Conservation (phyloP, 2,329 filamentous ascomycete species). For the Simplicillium sp. region DNA sequence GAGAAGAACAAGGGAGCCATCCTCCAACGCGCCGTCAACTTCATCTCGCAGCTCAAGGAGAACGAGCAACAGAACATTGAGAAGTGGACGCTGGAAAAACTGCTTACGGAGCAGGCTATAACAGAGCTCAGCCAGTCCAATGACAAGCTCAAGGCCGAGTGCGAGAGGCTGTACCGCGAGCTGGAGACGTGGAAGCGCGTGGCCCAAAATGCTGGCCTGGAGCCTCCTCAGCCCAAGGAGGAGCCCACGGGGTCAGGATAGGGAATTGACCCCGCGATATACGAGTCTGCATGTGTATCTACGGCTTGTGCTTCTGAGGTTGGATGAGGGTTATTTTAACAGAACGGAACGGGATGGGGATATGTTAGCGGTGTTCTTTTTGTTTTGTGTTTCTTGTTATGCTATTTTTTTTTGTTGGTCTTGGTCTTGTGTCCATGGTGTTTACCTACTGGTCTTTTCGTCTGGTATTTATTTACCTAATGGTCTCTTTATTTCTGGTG, state of each 20-base stretch:
- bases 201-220: slow-evolving; percentile 50
- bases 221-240: slow-evolving; percentile 29
- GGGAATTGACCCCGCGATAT: not conserved
- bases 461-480: no score
- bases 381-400: no score
- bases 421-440: no score
- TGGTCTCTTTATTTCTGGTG: no score
- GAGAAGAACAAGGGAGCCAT: slow-evolving; percentile 99
- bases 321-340: no score
- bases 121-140: slow-evolving; percentile 80
- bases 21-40: slow-evolving; percentile 82
- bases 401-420: no score
- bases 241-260: slow-evolving; percentile 15
- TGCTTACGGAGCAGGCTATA: slow-evolving; percentile 81
- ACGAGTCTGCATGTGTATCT: no score
- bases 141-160: slow-evolving; percentile 76
- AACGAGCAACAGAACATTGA: slow-evolving; percentile 92
- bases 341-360: no score
- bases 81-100: slow-evolving; percentile 87
- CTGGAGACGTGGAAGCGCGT: slow-evolving; percentile 70
- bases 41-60: slow-evolving; percentile 90
- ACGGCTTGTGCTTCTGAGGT: no score
- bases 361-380: no score
- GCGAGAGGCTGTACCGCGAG: slow-evolving; percentile 68
- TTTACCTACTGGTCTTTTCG: no score